phyloP scores from a whole-genome alignment of 2,329 filamentous ascomycete species.

The Geosmithia morbida region DNA sequence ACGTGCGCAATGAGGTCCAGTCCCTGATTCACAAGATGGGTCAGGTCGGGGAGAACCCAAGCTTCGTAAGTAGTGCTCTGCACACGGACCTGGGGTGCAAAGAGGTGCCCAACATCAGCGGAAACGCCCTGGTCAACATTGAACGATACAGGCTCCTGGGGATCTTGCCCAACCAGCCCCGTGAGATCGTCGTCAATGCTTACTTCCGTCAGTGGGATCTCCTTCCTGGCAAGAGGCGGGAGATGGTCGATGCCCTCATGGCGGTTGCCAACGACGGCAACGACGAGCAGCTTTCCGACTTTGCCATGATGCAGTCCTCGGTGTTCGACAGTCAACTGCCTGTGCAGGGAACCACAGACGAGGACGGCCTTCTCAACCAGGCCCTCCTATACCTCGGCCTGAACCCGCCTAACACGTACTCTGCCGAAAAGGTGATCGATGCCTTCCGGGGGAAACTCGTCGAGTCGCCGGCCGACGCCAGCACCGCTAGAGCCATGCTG shows the following conservation, averaged over 20 bases:
- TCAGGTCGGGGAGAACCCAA: conserved; percentile 13
- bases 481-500: conserved; percentile 17
- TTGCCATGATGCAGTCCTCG: conserved; percentile 21
- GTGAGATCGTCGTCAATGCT: conserved; percentile 21
- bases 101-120: conserved; percentile 12
- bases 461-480: conserved; percentile 14
- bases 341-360: conserved; percentile 11
- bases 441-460: conserved; percentile 19
- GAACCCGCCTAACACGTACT: conserved; percentile 18
- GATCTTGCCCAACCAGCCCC: conserved; percentile 18
- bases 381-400: conserved; percentile 19
- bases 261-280: conserved; percentile 18
- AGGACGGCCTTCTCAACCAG: conserved; percentile 15
- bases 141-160: conserved; percentile 20
- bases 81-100: conserved; percentile 15
- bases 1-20: conserved; percentile 33
- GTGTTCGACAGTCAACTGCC: conserved; percentile 21
- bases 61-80: conserved; percentile 15
- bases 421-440: conserved; percentile 16
- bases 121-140: conserved; percentile 14
- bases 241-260: conserved; percentile 17
- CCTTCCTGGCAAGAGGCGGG: conserved; percentile 12
- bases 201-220: conserved; percentile 25
- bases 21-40: conserved; percentile 21
- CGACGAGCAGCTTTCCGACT: conserved; percentile 19